Evolutionary conservation across 495 filamentous ascomycete genomes (phyloP), one percentile per base, ranked within the genome.

Genomic region (Penicillium coffeae): DNA sequence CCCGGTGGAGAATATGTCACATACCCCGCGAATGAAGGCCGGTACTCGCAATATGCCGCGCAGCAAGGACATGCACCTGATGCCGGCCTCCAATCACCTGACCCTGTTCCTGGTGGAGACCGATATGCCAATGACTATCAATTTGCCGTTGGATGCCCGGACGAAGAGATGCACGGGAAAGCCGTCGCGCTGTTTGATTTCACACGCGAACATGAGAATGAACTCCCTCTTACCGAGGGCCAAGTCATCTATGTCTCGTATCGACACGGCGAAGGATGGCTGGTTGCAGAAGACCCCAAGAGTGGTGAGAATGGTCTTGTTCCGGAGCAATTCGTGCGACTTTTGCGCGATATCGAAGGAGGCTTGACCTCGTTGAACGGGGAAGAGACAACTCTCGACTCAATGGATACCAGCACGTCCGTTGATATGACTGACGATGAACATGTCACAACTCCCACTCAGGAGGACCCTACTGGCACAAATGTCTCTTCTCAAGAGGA

Each of bases 161-260:
- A 96, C 58, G 92, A 97, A 68, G 91, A 96, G 63, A 95, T 96
- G 88, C 89, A 95, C 62, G 92, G 92, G 35, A 95, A 95, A 60
- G 92, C 92, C 30, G 89, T 98, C 18, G 94, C 93, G 4, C 76
- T 98, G 10, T 98, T 94, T 60, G 89, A 96, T 64, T 98, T 98
- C 64, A 82, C 83, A 43, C 81, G 90, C 20, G 93, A 97, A 64
- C 96, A 97, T 60, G 90, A 95, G 60, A 98, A 96, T 55, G 93
- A 98, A 69, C 79, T 98, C 12, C 90, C 89, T 13, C 72, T 98
- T 15, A 83, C 86, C 0, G 93, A 98, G 66, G 94, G 94, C 25
- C 93, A 98, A 60, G 86, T 96, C 45, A 95, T 98, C 37, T 90
- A 90, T 78, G 91, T 98, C 34, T 92, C 88, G 8, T 98, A 96